Evolutionary conservation across 2,329 filamentous ascomycete genomes (phyloP).

Genomic region (Phaeoacremonium minimum): DNA sequence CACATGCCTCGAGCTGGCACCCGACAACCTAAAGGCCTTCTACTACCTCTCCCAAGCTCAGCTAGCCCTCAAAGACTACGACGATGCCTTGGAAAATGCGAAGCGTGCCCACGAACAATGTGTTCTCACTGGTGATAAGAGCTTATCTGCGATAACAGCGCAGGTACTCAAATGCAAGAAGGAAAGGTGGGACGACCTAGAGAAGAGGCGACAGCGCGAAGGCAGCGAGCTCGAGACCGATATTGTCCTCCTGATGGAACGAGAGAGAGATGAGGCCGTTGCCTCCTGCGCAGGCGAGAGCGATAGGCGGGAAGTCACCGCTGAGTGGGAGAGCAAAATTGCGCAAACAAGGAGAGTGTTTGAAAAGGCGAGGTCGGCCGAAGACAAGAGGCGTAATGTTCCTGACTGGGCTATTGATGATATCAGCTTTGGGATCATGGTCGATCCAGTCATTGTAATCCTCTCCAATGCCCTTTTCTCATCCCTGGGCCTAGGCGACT

Average conservation of each 20-base stretch:
- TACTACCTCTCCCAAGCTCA: slow-evolving; percentile 84
- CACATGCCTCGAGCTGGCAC: slow-evolving; percentile 64
- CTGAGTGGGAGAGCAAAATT: slow-evolving; percentile 44
- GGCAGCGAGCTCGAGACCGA: slow-evolving; percentile 56
- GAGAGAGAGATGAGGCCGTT: slow-evolving; percentile 38
- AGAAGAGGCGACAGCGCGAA: slow-evolving; percentile 55
- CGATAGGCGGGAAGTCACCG: slow-evolving; percentile 40
- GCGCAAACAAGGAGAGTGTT: slow-evolving; percentile 41
- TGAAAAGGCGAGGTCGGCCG: slow-evolving; percentile 40
- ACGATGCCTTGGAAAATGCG: slow-evolving; percentile 68
- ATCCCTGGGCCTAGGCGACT: background rate
- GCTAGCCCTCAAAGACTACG: slow-evolving; percentile 65
- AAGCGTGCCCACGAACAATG: slow-evolving; percentile 70
- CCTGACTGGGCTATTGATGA: slow-evolving; percentile 76
- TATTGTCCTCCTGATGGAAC: slow-evolving; percentile 46
- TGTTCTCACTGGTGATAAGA: slow-evolving; percentile 57
- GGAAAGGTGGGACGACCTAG: slow-evolving; percentile 74
- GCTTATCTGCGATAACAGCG: slow-evolving; percentile 65
- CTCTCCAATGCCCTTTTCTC: background rate
- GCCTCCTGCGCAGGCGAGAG: slow-evolving; percentile 34
- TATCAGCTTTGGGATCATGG: slow-evolving; percentile 70
- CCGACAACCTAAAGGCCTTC: slow-evolving; percentile 71
- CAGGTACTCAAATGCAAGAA: slow-evolving; percentile 80
- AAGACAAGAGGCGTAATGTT: slow-evolving; percentile 51
- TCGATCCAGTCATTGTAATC: slow-evolving; percentile 60